Percentiles rank a stretch among this genome's conserved stretches.
These are phyloP conservation scores for Claviceps humidiphila DNA, from an alignment of 2,329 filamentous ascomycete genomes.

Conservation along the genomic window DNA sequence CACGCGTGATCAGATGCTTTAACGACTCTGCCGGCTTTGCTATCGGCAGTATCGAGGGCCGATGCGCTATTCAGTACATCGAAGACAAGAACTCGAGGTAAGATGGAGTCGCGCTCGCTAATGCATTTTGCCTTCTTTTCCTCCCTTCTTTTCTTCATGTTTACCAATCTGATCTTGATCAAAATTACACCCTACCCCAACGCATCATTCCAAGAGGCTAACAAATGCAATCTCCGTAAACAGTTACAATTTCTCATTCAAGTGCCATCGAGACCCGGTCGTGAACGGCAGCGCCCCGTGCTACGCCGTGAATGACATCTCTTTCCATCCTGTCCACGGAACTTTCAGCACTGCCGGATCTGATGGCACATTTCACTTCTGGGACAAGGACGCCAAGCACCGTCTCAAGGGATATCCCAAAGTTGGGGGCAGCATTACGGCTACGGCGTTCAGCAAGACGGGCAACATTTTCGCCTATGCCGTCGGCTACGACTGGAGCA, in stretches of 20 bases:
- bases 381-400: constrained; percentile 88
- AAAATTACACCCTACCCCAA: too few species aligned
- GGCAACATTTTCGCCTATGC: constrained; percentile 81
- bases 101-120: constrained; percentile 11
- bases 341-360: constrained; percentile 96
- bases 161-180: too few species aligned
- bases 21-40: constrained; percentile 84
- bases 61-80: constrained; percentile 95
- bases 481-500: constrained; percentile 95
- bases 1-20: constrained; percentile 88
- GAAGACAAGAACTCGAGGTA: constrained; percentile 83
- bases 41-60: constrained; percentile 89
- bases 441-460: constrained; percentile 80
- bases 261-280: constrained; percentile 82
- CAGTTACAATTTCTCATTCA: constrained; percentile 94
- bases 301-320: constrained; percentile 92
- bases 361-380: constrained; percentile 94
- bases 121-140: too few species aligned
- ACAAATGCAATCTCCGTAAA: background rate
- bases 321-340: constrained; percentile 90
- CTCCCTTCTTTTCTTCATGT: too few species aligned
- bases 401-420: constrained; percentile 77
- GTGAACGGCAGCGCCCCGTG: constrained; percentile 66
- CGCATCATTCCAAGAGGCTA: background rate
- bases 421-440: constrained; percentile 75